These are phyloP conservation scores for Ustulina deusta DNA, from an alignment of 2,329 filamentous ascomycete species.

Conservation along the genomic window DNA sequence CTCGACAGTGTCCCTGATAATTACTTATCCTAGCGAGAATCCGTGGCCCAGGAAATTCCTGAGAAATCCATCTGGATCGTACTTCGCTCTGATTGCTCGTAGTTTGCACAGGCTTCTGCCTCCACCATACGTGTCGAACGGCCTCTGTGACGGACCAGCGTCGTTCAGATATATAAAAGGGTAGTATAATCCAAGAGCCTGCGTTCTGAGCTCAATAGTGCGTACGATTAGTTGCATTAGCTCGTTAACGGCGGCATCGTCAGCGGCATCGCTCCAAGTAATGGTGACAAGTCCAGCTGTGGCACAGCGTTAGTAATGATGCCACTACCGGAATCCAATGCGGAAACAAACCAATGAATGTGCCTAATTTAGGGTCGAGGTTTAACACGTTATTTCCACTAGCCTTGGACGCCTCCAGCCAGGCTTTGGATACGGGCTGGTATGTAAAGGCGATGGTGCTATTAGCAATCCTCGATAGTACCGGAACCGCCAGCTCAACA, in stretches of 20 bases:
- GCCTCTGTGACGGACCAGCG: constrained; percentile 24
- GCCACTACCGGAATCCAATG: not conserved
- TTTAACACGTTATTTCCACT: constrained; percentile 36
- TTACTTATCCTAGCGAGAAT: constrained; percentile 23
- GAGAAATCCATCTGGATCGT: constrained; percentile 34
- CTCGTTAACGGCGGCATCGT: constrained; percentile 27
- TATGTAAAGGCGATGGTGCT: constrained; percentile 30
- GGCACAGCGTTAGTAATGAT: constrained; percentile 8
- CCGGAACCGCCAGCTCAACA: constrained; percentile 26
- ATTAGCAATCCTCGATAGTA: constrained; percentile 29
- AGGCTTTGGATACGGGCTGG: constrained; percentile 35
- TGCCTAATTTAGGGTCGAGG: constrained; percentile 35
- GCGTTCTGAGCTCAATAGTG: constrained; percentile 24
- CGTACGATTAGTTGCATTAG: constrained; percentile 19
- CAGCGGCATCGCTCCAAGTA: constrained; percentile 33
- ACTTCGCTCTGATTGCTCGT: constrained; percentile 28
- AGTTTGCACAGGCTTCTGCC: constrained; percentile 31
- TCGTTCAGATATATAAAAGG: constrained; percentile 38
- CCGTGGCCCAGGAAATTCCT: constrained; percentile 31
- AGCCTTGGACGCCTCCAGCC: constrained; percentile 30
- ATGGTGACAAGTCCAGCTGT: constrained; percentile 34
- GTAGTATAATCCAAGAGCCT: constrained; percentile 29
- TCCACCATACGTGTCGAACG: constrained; percentile 30
- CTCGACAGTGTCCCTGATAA: not conserved
- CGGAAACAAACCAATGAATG: constrained; percentile 35